Base-by-base conservation (phyloP, 805 yeast genomes). In the Zygosaccharomyces bailii region DNA sequence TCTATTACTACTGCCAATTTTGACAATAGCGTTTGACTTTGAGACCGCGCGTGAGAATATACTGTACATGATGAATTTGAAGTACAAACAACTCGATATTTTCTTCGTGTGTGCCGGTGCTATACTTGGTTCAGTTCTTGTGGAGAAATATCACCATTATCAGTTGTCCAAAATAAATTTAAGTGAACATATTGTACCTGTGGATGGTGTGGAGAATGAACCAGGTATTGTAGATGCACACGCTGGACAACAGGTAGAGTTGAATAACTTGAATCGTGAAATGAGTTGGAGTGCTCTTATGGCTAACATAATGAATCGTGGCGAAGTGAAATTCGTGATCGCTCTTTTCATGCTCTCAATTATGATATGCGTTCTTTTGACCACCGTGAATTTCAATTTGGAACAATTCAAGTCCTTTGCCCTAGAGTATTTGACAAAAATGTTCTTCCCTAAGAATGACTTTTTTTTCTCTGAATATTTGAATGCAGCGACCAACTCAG, bases 51-150 rank as follows among this genome's bases (percentile, higher is more conserved):
- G 35, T 19, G 39, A 34, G 23, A 42, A 18, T 13, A 27, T 21
- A 10, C n/a, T 42, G 9, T 9, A 29, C 24, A 36, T 48, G 39
- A 38, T 48, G 35, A 34, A 42, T 20, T 23, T 41, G 7, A 44
- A 44, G 23, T 42, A 39, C n/a, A 35, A 42, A 17, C 52, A 52
- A 25, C 35, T 53, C 19, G 56, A 55, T 34, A 17, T 57, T 49
- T 42, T 48, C 50, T 39, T 40, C 43, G 46, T 41, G 42, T 49
- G 67, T 60, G 8, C 46, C 42, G 53, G 52, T 43, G 44, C 55
- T 42, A 24, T 52, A 42, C 4, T 44, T 25, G 24, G 43, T 13
- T 29, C 57, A 10, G 17, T 52, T 47, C 19, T 36, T 13, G 14
- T 54, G 14, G 61, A 57, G 35, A 50, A 41, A 34, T 50, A 42